Evolutionary conservation across 768 basidiomycete species (phyloP), one percentile per base, ranked within the genome.

Genomic region (Goffeauzyma gilvescens): DNA sequence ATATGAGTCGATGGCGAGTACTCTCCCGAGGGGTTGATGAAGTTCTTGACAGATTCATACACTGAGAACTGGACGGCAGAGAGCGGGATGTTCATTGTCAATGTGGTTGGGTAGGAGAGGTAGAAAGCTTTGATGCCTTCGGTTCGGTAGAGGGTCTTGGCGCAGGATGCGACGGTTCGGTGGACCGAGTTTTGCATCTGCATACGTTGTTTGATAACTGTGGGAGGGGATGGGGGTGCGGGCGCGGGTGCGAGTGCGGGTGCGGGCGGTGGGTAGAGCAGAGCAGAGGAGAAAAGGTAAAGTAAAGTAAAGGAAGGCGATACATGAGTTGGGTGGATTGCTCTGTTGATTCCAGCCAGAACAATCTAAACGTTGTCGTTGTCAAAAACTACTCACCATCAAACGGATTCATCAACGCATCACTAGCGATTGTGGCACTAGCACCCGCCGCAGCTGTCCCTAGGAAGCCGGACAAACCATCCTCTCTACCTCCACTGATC

Each of bases 201-300:
- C 93, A 98, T 95, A 39, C 93, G 77, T 69, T 98, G 93, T 67
- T 98, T 98, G 69, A 98, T 84, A 55, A 98, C 90, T 95, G 62
- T 12, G 21, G 14, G 32, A 41, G 18, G 40, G 9, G 21, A 50
- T n/a, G 53, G 45, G 22, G n/a, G n/a, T n/a, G n/a, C n/a, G n/a
- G n/a, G n/a, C n/a, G n/a, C n/a, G n/a, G n/a, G n/a, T n/a, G n/a
- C n/a, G n/a, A n/a, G n/a, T n/a, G n/a, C n/a, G n/a, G n/a, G n/a
- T n/a, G n/a, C n/a, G n/a, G n/a, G n/a, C n/a, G n/a, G n/a, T 20
- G 18, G n/a, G 14, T 22, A 48, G 38, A 25, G 21, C 20, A 43
- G 51, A 41, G 48, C 42, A 48, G 49, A 45, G 37, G 38, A 30
- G 28, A 38, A 27, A 31, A 34, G 33, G 23, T n/a, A n/a, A n/a